Percentiles rank a stretch among this genome's conserved stretches.
These are phyloP conservation scores for Termitomyces bulborhizus DNA, from an alignment of 768 basidiomycete genomes.

Conservation along the genomic window DNA sequence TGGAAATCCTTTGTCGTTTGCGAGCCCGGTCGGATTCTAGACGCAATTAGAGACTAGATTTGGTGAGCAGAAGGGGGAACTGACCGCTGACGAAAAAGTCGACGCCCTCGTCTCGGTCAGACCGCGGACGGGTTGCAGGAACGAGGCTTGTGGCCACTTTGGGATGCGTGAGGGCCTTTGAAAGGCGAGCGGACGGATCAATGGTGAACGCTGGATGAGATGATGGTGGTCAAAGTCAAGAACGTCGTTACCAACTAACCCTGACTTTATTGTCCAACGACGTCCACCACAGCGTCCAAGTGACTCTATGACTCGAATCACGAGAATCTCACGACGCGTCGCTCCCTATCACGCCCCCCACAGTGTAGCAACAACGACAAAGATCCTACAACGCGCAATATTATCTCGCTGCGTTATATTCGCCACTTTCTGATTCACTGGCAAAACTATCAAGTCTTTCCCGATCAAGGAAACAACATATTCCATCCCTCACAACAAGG, in stretches of 20 bases:
- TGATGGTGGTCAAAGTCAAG: conserved; percentile 9
- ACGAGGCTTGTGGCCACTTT: conserved; percentile 42
- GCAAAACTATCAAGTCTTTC: neutral
- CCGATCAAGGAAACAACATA: neutral
- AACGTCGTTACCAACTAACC: neutral
- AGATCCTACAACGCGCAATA: neutral
- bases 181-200: conserved; percentile 59
- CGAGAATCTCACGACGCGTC: conserved; percentile 11
- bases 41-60: conserved; percentile 10
- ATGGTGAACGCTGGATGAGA: conserved; percentile 33
- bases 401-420: neutral
- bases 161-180: conserved; percentile 45
- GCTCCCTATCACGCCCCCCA: too few species aligned
- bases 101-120: conserved; percentile 52
- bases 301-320: conserved; percentile 19
- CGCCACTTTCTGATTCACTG: neutral
- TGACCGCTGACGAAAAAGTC: conserved; percentile 27
- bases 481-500: neutral
- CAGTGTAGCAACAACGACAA: too few species aligned
- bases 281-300: conserved; percentile 11
- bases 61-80: conserved; percentile 9
- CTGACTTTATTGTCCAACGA: conserved; percentile 12
- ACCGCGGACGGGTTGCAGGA: conserved; percentile 58
- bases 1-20: conserved; percentile 65
- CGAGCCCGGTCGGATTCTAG: conserved; percentile 38